These are phyloP conservation scores for Colletotrichum cereale DNA, from an alignment of 2,329 filamentous ascomycete genomes.

Conservation along the genomic window DNA sequence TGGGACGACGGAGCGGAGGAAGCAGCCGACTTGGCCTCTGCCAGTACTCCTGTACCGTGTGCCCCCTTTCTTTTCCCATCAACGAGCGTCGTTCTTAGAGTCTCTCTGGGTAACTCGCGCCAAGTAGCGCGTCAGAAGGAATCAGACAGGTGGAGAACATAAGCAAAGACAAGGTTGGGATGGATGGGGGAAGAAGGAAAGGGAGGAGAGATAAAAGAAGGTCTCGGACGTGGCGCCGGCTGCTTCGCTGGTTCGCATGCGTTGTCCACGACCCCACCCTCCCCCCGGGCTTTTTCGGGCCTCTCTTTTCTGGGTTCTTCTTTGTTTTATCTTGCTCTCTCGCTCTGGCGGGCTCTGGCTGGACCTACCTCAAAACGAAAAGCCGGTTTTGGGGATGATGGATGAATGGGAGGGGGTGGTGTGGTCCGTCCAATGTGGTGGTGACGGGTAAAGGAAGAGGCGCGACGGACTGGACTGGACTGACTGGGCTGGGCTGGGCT, in stretches of 20 bases:
- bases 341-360: not conserved
- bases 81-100: not conserved
- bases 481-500: too few species aligned
- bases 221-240: not conserved
- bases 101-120: not conserved
- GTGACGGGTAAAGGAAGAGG: not conserved
- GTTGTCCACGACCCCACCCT: not conserved
- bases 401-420: not conserved
- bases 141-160: not conserved
- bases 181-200: too few species aligned
- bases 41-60: too few species aligned
- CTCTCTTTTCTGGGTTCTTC: accelerated
- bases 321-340: too few species aligned
- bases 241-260: not conserved
- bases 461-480: not conserved
- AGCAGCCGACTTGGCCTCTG: not conserved
- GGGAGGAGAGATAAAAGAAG: not conserved
- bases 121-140: not conserved
- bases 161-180: not conserved
- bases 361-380: not conserved
- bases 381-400: not conserved
- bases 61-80: not conserved
- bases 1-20: not conserved
- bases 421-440: not conserved
- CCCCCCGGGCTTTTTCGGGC: not conserved